Percentiles rank a stretch among this genome's conserved stretches.
These are phyloP conservation scores for Neofusicoccum cordaticola DNA, from an alignment of 2,329 filamentous ascomycete species.

Conservation along the genomic window DNA sequence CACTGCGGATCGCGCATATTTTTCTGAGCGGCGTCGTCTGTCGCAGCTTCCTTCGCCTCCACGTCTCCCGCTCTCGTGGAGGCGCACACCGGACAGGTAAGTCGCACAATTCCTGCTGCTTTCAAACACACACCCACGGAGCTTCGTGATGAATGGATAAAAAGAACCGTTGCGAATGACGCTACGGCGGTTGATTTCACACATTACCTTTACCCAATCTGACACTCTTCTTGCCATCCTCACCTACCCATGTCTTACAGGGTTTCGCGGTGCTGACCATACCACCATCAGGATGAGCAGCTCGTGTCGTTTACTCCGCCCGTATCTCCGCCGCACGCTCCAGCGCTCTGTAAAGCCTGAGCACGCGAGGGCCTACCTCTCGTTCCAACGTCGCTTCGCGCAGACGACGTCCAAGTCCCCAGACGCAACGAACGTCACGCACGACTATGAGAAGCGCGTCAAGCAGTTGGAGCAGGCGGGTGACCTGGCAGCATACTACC, in stretches of 20 bases:
- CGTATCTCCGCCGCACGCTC: constrained; percentile 48
- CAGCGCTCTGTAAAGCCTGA: constrained; percentile 27
- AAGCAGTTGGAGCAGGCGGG: constrained; percentile 50
- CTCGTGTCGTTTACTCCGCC: constrained; percentile 55
- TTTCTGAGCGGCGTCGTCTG: background rate
- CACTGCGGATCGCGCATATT: background rate
- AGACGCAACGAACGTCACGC: constrained; percentile 12
- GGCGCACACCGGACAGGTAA: constrained; percentile 1
- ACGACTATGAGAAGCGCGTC: constrained; percentile 51
- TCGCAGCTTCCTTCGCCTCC: background rate
- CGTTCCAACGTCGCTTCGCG: constrained; percentile 34
- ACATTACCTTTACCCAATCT: constrained; percentile 23
- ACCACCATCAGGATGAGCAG: constrained; percentile 45
- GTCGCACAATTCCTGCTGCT: background rate
- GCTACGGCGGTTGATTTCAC: constrained; percentile 52
- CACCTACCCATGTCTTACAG: background rate
- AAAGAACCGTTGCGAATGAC: constrained; percentile 70
- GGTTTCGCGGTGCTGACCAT: constrained; percentile 40
- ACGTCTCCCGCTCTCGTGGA: constrained; percentile 5
- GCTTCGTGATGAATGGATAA: constrained; percentile 22
- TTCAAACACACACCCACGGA: background rate
- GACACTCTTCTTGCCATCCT: constrained; percentile 22
- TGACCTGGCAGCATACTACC: constrained; percentile 55
- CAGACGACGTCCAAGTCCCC: constrained; percentile 21
- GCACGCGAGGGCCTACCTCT: constrained; percentile 46